Conservation (phyloP, 2,329 filamentous ascomycete genomes). For the Incumbomyces delicatus region DNA sequence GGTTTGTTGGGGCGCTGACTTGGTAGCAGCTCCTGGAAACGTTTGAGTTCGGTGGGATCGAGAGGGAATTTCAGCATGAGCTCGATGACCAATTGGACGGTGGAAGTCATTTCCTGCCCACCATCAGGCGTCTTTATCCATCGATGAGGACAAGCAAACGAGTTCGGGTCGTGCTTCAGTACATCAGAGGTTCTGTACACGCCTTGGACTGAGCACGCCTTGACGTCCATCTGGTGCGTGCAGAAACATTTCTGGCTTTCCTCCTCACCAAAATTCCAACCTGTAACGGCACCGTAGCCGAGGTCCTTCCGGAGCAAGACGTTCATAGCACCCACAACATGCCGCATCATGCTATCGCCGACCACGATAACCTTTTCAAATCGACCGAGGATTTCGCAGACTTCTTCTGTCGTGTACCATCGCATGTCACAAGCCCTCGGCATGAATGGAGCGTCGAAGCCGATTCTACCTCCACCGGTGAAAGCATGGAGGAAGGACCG, state of each 20-base stretch:
- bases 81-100: constrained; percentile 34
- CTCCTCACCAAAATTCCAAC: constrained; percentile 39
- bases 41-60: constrained; percentile 30
- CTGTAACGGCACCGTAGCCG: constrained; percentile 40
- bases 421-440: constrained; percentile 39
- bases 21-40: constrained; percentile 30
- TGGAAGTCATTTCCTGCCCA: not conserved
- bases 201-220: constrained; percentile 40
- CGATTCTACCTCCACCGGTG: constrained; percentile 37
- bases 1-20: constrained; percentile 24
- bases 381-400: constrained; percentile 36
- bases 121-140: not conserved
- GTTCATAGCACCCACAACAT: constrained; percentile 40
- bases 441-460: constrained; percentile 37
- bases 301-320: constrained; percentile 38
- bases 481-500: constrained; percentile 32
- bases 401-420: constrained; percentile 38
- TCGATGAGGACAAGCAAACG: constrained; percentile 29
- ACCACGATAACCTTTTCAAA: constrained; percentile 41
- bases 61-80: constrained; percentile 37
- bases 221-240: constrained; percentile 42
- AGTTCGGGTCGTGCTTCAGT: constrained; percentile 32
- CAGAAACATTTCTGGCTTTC: constrained; percentile 40
- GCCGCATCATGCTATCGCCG: constrained; percentile 41
- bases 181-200: constrained; percentile 41